phyloP scores from a whole-genome alignment of 352 stramenopile species.

The Lagenidium giganteum region DNA sequence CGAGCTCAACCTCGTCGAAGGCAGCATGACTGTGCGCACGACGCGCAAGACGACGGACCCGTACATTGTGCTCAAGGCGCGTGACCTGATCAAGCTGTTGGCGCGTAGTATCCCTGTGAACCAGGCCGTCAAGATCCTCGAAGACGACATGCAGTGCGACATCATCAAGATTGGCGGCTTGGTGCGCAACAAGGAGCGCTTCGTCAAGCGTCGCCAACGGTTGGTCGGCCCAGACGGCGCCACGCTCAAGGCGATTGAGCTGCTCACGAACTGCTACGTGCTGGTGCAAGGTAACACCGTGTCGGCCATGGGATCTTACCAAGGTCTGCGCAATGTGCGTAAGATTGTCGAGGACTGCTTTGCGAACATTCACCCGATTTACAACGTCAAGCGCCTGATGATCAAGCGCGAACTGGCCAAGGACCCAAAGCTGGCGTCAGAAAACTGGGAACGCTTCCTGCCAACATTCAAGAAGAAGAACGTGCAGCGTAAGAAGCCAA shows the following conservation, averaged over 20 bases:
- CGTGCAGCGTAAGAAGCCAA: constrained; percentile 94
- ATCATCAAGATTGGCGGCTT: constrained; percentile 99
- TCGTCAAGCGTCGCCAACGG: constrained; percentile 97
- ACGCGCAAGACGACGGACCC: constrained; percentile 96
- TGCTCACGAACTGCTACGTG: constrained; percentile 99
- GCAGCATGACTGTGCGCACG: constrained; percentile 88
- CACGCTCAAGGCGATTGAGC: constrained; percentile 97
- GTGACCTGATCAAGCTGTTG: constrained; percentile 99
- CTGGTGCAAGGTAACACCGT: constrained; percentile 99
- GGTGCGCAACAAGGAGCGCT: constrained; percentile 99
- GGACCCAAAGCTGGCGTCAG: constrained; percentile 94
- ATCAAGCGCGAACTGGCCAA: constrained; percentile 99
- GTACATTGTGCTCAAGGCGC: constrained; percentile 98
- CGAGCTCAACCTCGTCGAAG: constrained; percentile 99
- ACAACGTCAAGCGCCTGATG: constrained; percentile 99
- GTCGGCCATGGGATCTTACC: constrained; percentile 80
- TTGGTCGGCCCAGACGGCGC: constrained; percentile 97
- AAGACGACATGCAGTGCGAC: constrained; percentile 98
- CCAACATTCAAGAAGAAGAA: constrained; percentile 99
- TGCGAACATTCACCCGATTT: constrained; percentile 99
- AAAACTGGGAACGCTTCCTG: constrained; percentile 99
- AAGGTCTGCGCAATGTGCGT: constrained; percentile 92
- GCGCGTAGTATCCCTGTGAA: constrained; percentile 96
- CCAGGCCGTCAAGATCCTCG: constrained; percentile 95
- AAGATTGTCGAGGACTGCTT: constrained; percentile 99